Base-by-base conservation (phyloP, 139 green algal species). In the Tetratostichococcus sp. region DNA sequence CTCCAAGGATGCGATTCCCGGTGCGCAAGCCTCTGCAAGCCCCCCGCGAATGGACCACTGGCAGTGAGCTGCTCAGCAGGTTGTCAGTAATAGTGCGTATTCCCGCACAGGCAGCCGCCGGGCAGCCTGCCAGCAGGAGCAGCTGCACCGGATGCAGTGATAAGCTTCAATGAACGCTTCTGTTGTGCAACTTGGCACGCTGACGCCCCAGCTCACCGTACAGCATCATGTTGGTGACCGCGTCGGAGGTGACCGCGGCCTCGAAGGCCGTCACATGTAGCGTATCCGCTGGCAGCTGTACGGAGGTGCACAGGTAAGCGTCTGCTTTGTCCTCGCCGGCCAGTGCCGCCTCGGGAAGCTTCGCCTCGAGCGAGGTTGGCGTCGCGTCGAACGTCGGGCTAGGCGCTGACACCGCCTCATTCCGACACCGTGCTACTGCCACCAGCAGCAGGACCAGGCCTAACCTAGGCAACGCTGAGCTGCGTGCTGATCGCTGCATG, bases 221-320 rank as follows among this genome's bases (percentile, higher is more conserved):
- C n/a, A 97, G 85, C 59, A 97, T 83, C 79, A 97, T 97, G 75
- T 96, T 92, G 79, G 96, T 92, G 1, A 94, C 91, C 6, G 89
- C 75, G 30, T 86, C 75, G 78, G 91, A 76, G 34, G 86, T 62
- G 6, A 87, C 87, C 25, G 86, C 72, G 2, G 91, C 80, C 42
- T 89, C 78, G 0, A 96, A 75, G 6, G 79, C 86, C 1, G 90
- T 82, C 11, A 97, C 77, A 59, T 93, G 92, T 30, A 88, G 74
- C 14, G 88, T 72, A 0, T 79, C 65, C 0, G 86, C 71, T 0
- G 88, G 88, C 32, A 94, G 70, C 23, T 75, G 17, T 11, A 86
- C 67, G 0, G 77, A 70, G 0, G 85, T 91, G 81, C 91, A 95
- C 0, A 93, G 69, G 76, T 95, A 95, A 1, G 70, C 33, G 25